Base-by-base conservation (phyloP, 2,329 filamentous ascomycete species). In the Aspergillus neoniger region DNA sequence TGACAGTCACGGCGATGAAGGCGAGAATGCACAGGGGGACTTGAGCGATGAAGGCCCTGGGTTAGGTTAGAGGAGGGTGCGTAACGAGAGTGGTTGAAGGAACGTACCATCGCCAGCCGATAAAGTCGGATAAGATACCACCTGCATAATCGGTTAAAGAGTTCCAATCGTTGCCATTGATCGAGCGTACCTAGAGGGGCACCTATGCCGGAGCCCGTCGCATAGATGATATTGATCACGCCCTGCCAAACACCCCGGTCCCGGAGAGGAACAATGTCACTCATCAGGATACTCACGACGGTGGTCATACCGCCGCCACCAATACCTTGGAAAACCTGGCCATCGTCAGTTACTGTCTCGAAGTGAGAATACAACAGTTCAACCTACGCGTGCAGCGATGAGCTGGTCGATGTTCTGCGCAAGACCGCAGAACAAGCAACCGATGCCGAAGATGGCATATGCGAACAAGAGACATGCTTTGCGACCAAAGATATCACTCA, bases 211-310 rank as follows among this genome's bases (percentile, higher is more conserved):
- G 88, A 84, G n/a, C 90, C 91, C 17, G 81, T 76, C 0, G 88
- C 88, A 68, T 84, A 92, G 52, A 92, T 82, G 63, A 92, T 83
- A 72, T 92, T 93, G 69, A 91, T 81, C 62, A 87, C 80, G 6
- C 89, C 90, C 73, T 92, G 90, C 87, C 88, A 93, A 9, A 88
- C 80, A 2, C 90, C 90, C 58, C 90, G 80, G 55, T 91, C 85
- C 17, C 88, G 81, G 41, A 92, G 77, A 0, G 88, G 83, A 3
- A 93, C 84, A 17, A 91, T 81, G 72, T 93, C 90, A 63, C 85
- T 89, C 65, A 92, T 74, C 53, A 92, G 75, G 53, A 92, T 90
- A 48, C 82, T 85, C 15, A 88, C 86, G 50, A 91, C 85, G 0
- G 87, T 86, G 19, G 85, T 87, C 85, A 92, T 89, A 8, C 89